Evolutionary conservation across 1,284 basidiomycete genomes (phyloP).

Genomic region (Kwoniella shivajii): DNA sequence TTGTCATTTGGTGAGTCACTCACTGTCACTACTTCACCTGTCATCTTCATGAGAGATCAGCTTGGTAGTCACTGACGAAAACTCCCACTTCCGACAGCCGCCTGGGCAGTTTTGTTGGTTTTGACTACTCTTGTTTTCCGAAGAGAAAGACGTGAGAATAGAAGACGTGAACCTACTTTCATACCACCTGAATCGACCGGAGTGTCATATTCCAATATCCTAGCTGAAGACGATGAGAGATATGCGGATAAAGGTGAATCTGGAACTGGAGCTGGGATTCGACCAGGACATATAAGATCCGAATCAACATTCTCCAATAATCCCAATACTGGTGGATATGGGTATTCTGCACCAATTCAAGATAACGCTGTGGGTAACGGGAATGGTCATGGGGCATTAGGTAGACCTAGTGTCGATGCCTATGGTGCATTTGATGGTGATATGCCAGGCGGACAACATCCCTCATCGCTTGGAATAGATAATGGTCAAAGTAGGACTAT

Average conservation of each 20-base stretch:
- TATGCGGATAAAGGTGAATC: conserved; percentile 36
- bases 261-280: not conserved
- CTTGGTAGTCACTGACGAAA: not conserved
- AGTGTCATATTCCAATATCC: conserved; percentile 33
- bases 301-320: conserved; percentile 24
- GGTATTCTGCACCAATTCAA: conserved; percentile 27
- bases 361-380: conserved; percentile 19
- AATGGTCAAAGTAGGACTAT: conserved; percentile 74
- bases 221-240: conserved; percentile 31
- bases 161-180: conserved; percentile 38
- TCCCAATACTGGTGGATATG: conserved; percentile 64
- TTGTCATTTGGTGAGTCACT: conserved; percentile 21
- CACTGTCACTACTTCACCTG: too few relatives aligned
- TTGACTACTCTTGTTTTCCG: conserved; percentile 41
- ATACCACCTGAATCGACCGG: conserved; percentile 32
- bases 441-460: conserved; percentile 34
- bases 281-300: not conserved
- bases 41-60: not conserved
- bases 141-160: conserved; percentile 26
- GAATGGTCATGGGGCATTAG: conserved; percentile 12
- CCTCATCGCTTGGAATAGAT: conserved; percentile 8
- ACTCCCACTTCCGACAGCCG: conserved; percentile 2
- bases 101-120: conserved; percentile 39
- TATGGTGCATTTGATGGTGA: conserved; percentile 77
- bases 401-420: conserved; percentile 72